Evolutionary conservation across 1,284 basidiomycete species (phyloP).

Genomic region (Trichosporon sp.): DNA sequence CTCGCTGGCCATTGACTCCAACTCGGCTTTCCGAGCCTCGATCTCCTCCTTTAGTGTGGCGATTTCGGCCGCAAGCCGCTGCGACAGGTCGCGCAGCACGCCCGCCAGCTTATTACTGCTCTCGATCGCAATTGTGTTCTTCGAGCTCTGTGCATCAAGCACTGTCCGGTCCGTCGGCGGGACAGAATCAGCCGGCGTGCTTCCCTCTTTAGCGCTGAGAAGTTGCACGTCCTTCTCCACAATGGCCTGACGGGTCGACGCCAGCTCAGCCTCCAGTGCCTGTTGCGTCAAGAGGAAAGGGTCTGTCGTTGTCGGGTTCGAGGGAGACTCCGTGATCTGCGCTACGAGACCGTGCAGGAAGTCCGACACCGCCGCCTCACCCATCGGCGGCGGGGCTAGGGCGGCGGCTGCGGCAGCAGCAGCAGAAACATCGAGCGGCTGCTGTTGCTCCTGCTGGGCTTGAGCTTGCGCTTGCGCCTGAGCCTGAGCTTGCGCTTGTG

Average conservation of each 20-base stretch:
- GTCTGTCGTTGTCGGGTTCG: constrained; percentile 13
- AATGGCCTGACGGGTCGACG: constrained; percentile 24
- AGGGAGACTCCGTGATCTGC: constrained; percentile 21
- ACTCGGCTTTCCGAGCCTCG: constrained; percentile 23
- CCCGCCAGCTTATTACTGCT: neutral
- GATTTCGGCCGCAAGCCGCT: constrained; percentile 20
- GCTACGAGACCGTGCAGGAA: constrained; percentile 32
- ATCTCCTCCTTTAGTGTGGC: constrained; percentile 15
- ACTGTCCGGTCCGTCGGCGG: constrained; percentile 14
- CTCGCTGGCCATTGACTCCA: constrained; percentile 21
- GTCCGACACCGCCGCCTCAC: constrained; percentile 22
- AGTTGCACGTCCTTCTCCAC: constrained; percentile 31
- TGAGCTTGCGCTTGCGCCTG: neutral
- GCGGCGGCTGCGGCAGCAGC: neutral
- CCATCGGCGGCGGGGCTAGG: neutral
- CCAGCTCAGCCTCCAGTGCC: constrained; percentile 31
- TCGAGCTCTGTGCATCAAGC: constrained; percentile 22
- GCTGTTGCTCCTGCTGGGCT: neutral
- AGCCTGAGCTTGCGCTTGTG: constrained; percentile 12
- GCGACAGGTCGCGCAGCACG: constrained; percentile 30
- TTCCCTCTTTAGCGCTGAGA: neutral
- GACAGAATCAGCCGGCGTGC: neutral
- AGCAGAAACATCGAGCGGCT: neutral
- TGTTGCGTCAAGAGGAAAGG: constrained; percentile 28
- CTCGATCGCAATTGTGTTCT: constrained; percentile 24